These are phyloP conservation scores for Aspergillus leporis DNA, from an alignment of 495 filamentous ascomycete genomes.

Conservation along the genomic window DNA sequence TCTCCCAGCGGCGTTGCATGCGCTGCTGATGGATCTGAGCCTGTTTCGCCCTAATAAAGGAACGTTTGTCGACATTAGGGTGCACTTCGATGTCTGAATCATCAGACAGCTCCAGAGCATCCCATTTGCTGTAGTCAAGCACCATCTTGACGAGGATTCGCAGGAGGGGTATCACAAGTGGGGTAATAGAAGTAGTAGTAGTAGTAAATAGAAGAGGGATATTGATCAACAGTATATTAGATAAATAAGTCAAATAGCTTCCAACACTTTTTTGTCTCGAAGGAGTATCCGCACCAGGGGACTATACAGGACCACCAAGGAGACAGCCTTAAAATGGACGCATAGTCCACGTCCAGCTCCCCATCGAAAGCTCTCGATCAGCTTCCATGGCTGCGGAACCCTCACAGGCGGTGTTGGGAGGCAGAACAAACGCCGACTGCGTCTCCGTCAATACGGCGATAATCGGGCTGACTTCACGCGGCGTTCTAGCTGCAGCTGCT, in stretches of 20 bases:
- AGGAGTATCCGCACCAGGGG: background rate
- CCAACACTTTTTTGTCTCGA: too few relatives aligned
- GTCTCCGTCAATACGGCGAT: conserved; percentile 17
- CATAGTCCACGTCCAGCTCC: conserved; percentile 1
- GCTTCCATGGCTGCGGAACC: conserved; percentile 30
- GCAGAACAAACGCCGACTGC: conserved; percentile 34
- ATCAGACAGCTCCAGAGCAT: conserved; percentile 91
- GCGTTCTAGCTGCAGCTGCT: conserved; percentile 6
- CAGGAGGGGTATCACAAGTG: conserved; percentile 26
- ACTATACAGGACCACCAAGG: conserved; percentile 1
- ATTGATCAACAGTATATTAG: background rate
- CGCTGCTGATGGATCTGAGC: conserved; percentile 93
- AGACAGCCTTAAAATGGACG: conserved; percentile 13
- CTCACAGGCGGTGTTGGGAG: conserved; percentile 29
- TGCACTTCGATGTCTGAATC: conserved; percentile 98
- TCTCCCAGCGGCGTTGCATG: conserved; percentile 77
- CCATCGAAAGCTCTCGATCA: conserved; percentile 40
- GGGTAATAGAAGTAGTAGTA: background rate
- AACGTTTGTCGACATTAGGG: conserved; percentile 97
- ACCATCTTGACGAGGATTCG: conserved; percentile 61
- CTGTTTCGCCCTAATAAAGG: conserved; percentile 98
- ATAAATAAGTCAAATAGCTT: background rate
- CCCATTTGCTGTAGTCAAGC: conserved; percentile 96
- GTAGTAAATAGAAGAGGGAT: background rate
- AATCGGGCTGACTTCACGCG: conserved; percentile 11